A percentile compares a stretch with the other conserved stretches of the same genome.
Conservation (phyloP, 2,329 filamentous ascomycete genomes). For the Magnaporthiopsis incrustans region DNA sequence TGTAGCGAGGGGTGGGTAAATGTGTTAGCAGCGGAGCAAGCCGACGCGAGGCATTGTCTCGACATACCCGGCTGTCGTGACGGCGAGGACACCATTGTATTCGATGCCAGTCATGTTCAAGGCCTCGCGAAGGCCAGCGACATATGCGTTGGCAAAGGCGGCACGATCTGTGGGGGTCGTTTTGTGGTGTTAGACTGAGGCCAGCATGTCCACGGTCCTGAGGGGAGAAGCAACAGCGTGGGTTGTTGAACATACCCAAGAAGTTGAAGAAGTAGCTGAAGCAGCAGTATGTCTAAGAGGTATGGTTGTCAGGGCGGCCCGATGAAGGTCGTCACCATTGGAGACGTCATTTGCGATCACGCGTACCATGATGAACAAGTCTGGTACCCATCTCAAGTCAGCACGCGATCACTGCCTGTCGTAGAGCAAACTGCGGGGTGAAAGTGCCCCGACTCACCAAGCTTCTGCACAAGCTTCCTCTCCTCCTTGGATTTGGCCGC, state of each 20-base stretch:
- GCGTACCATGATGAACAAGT: neutral
- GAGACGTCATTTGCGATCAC: neutral
- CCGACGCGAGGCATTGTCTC: conserved; percentile 43
- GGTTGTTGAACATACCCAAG: conserved; percentile 21
- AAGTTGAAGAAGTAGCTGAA: conserved; percentile 49
- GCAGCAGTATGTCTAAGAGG: conserved; percentile 57
- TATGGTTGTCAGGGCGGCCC: conserved; percentile 32
- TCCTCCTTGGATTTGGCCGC: neutral
- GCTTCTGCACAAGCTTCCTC: neutral
- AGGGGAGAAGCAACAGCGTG: no score
- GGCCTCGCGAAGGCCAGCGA: conserved; percentile 45
- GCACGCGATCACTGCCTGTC: neutral
- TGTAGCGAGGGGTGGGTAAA: neutral
- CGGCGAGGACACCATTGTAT: conserved; percentile 25
- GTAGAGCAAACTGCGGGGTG: no score
- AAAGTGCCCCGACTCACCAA: neutral
- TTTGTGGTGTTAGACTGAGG: neutral
- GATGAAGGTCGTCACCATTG: neutral
- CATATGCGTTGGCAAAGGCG: conserved; percentile 46
- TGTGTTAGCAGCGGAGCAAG: neutral
- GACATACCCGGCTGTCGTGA: conserved; percentile 7
- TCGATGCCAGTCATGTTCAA: conserved; percentile 38
- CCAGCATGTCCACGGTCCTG: no score
- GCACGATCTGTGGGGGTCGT: conserved; percentile 32
- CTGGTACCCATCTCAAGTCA: neutral